Base-by-base conservation (phyloP, 1,284 basidiomycete genomes). In the Leccinum subrobustum region DNA sequence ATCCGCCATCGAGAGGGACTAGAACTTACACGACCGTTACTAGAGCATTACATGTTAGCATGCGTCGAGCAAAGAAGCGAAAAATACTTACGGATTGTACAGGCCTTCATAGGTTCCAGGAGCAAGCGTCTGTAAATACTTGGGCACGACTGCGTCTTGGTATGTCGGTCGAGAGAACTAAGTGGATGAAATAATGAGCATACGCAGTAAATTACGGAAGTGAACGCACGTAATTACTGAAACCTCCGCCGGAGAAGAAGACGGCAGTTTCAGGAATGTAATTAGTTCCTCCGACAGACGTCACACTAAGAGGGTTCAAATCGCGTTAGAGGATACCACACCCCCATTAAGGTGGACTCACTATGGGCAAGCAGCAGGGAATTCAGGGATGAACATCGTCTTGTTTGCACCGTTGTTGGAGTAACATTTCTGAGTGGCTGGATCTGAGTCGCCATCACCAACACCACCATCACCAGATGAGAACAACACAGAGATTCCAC, bases 381-480 rank as follows among this genome's bases (percentile, higher is more conserved):
- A 91, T 3, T 64, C 64, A 11, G 88, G 87, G 16, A 88, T 66
- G 72, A 92, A 91, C 54, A 70, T 72, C 1, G 78, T 81, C 7
- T 56, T 70, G 63, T 87, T 86, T 39, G 65, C 75, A 6, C 83
- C 86, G 56, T 85, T 81, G 68, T 91, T 91, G 11, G 82, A 78
- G 61, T 80, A 71, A 73, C 90, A 92, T 18, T 50, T 4, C 7
- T 50, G 48, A 50, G 48, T 50, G 8, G 48, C 14, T 80, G 0
- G 75, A 74, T 39, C 83, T 81, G 29, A 65, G 85, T 63, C 0
- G 77, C 48, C 81, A 64, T 86, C 85, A 18, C 88, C 90, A 6
- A 89, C 89, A 54, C 89, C 89, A 18, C 72, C 73, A 63, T 92
- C 89, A 16, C 89, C 89, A 18, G 84, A 85, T n/a, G 83, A 78